Evolutionary conservation across 2,329 filamentous ascomycete genomes (phyloP).

Genomic region (Dactylellina parvicollis): DNA sequence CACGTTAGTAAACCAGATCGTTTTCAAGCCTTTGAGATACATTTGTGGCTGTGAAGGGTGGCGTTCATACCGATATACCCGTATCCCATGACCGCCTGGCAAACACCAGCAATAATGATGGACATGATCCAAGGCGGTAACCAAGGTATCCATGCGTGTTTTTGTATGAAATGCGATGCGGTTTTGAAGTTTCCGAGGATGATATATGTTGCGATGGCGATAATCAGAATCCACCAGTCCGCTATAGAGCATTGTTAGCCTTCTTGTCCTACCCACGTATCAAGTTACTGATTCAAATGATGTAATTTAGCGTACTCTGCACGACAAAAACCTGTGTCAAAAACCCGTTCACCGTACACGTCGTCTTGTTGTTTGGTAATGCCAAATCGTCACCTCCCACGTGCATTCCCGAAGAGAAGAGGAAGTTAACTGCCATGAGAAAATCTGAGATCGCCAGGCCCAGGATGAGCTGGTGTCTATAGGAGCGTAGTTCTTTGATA

Average conservation of each 20-base stretch:
- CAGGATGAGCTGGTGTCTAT: constrained; percentile 63
- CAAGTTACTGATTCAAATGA: not conserved
- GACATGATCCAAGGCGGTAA: constrained; percentile 61
- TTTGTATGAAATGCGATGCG: constrained; percentile 61
- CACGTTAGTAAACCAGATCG: not conserved
- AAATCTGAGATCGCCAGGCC: constrained; percentile 63
- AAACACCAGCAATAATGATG: constrained; percentile 60
- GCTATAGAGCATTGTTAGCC: constrained; percentile 56
- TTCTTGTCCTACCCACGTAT: not conserved
- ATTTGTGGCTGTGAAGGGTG: not conserved
- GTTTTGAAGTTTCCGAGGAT: constrained; percentile 62
- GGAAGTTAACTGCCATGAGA: constrained; percentile 63
- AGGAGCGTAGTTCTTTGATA: constrained; percentile 61
- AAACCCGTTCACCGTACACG: constrained; percentile 63
- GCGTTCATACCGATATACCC: constrained; percentile 60
- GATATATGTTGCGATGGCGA: constrained; percentile 63
- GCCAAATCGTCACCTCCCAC: constrained; percentile 60
- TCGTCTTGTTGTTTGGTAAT: constrained; percentile 57
- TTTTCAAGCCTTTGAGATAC: not conserved
- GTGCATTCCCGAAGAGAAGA: constrained; percentile 61
- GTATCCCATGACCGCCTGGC: constrained; percentile 59
- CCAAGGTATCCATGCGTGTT: constrained; percentile 60
- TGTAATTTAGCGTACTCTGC: constrained; percentile 62
- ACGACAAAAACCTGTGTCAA: constrained; percentile 63
- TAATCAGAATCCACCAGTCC: constrained; percentile 64